A percentile compares a stretch with the other conserved stretches of the same genome.
Conservation (phyloP, 495 filamentous ascomycete genomes). For the Penicillium silybi region DNA sequence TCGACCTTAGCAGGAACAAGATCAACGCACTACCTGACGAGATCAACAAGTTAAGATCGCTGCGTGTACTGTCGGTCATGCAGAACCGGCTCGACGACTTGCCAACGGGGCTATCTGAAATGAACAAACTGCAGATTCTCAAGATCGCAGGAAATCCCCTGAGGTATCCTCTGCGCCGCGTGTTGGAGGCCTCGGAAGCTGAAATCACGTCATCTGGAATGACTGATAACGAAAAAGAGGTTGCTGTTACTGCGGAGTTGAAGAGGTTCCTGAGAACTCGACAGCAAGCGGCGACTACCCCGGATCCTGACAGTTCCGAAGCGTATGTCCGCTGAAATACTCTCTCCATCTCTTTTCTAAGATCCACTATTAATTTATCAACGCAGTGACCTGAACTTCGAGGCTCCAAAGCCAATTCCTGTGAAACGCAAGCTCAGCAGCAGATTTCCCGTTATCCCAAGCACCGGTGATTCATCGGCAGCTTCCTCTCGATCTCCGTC, state of each 20-base stretch:
- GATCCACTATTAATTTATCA: not conserved
- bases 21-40: conserved; percentile 72
- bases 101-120: conserved; percentile 78
- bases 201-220: conserved; percentile 39
- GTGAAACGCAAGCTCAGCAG: conserved; percentile 69
- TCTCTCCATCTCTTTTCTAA: not conserved
- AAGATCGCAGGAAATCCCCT: conserved; percentile 87
- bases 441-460: conserved; percentile 80
- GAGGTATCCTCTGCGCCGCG: conserved; percentile 40
- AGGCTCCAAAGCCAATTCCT: conserved; percentile 73
- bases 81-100: conserved; percentile 82
- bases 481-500: conserved; percentile 60
- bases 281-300: conserved; percentile 43
- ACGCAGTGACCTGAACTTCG: conserved; percentile 48
- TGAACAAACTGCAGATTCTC: conserved; percentile 80
- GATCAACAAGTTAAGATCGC: conserved; percentile 68
- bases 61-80: conserved; percentile 75
- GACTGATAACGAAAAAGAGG: conserved; percentile 60
- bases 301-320: conserved; percentile 62
- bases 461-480: conserved; percentile 42
- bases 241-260: conserved; percentile 64
- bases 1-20: conserved; percentile 86
- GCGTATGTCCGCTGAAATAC: conserved; percentile 45
- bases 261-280: conserved; percentile 71
- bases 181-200: conserved; percentile 40